Base-by-base conservation (phyloP, 768 basidiomycete genomes). In the Macrolepiota dolichaula region DNA sequence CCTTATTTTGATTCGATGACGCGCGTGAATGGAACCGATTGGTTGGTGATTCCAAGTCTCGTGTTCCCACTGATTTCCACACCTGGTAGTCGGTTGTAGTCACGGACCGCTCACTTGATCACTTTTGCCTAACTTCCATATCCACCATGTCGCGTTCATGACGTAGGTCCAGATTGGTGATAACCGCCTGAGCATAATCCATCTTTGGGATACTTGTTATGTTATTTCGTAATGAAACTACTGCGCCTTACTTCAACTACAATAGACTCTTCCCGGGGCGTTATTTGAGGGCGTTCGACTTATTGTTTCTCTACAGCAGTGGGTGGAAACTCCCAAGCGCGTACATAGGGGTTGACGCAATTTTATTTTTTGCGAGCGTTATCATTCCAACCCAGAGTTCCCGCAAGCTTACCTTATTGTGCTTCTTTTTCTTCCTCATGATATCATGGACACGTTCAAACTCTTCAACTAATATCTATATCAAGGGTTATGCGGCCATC, bases 1-100 rank as follows among this genome's bases (percentile, higher is more conserved):
- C 59, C 52, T 61, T 53, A 54, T 54, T 37, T 54, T 10, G n/a
- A 38, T 27, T 59, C 50, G 37, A 59, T 58, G 57, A 60, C 42
- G 51, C 42, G 51, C 59, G 51, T 36, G 59, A 37, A 50, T 19
- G 46, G 51, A 52, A 60, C 59, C 51, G 59, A 40, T 46, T 22
- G 44, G 17, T 11, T 60, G 59, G 51, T 53, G 59, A 60, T 37
- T 32, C n/a, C 51, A 19, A 4, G 49, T 51, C 59, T 53, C 59
- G 35, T 60, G 51, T 60, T 53, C 59, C 38, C 59, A 44, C 35
- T 37, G 19, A 37, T 60, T 53, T 53, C 42, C 51, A 53, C 51
- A 44, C 27, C 51, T 19, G 51, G 40, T 35, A 42, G 42, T 60
- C 51, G 35, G 40, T 19, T 38, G 40, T 35, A 42, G 42, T 60